phyloP scores from a whole-genome alignment of 768 basidiomycete species.

The Pleurotus eryngii region DNA sequence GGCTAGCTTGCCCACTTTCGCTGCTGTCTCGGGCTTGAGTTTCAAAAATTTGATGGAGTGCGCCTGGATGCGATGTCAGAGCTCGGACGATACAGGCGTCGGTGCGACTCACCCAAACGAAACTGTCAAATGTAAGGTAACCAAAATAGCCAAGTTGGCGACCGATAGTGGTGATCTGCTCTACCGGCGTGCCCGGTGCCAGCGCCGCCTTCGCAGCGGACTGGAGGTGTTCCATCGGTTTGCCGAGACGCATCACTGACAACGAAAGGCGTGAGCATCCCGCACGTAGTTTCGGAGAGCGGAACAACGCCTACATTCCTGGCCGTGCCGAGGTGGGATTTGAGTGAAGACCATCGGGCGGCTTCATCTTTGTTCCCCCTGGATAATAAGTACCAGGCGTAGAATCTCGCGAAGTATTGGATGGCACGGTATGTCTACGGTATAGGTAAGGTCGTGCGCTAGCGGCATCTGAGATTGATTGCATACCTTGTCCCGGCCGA shows the following conservation, averaged over 20 bases:
- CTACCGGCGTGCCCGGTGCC: slow-evolving; percentile 50
- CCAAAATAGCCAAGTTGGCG: slow-evolving; percentile 88
- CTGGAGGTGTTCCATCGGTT: slow-evolving; percentile 92
- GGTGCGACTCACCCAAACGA: slow-evolving; percentile 71
- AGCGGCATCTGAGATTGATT: neutral
- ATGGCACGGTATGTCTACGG: slow-evolving; percentile 79
- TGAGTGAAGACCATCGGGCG: slow-evolving; percentile 79
- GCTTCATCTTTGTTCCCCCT: slow-evolving; percentile 71
- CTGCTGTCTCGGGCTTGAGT: slow-evolving; percentile 56
- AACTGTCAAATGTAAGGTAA: slow-evolving; percentile 77
- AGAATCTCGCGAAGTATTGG: slow-evolving; percentile 88
- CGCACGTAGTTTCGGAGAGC: neutral
- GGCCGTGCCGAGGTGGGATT: slow-evolving; percentile 77
- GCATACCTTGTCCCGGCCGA: slow-evolving; percentile 87
- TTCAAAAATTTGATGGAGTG: slow-evolving; percentile 64
- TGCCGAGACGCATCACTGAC: slow-evolving; percentile 87
- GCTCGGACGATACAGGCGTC: too few species aligned
- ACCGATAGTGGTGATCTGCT: slow-evolving; percentile 76
- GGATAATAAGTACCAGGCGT: slow-evolving; percentile 76
- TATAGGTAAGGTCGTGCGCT: neutral
- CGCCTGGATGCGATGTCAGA: slow-evolving; percentile 30
- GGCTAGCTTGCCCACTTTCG: slow-evolving; percentile 59
- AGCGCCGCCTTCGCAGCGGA: slow-evolving; percentile 74
- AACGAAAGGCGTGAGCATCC: slow-evolving; percentile 8
- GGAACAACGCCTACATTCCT: slow-evolving; percentile 60